phyloP scores from a whole-genome alignment of 176 grass and related monocot genomes.

The Chrysopogon serrulatus region DNA sequence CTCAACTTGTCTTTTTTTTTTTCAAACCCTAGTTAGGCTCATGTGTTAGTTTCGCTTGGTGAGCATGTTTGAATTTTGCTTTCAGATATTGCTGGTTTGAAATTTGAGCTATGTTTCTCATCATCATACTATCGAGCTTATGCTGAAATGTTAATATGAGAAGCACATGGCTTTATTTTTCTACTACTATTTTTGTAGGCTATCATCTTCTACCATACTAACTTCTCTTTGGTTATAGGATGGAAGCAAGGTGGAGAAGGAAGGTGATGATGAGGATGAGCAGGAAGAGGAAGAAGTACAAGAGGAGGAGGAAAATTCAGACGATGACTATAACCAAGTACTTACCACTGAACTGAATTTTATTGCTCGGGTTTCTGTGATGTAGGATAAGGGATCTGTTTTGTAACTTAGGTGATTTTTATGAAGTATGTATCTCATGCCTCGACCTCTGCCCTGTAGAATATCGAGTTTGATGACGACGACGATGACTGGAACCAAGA shows the following conservation, averaged over 20 bases:
- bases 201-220: background rate
- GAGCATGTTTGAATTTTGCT: background rate
- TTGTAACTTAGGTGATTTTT: background rate
- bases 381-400: background rate
- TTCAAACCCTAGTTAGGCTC: background rate
- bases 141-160: background rate
- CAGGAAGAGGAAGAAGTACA: slow-evolving; percentile 19
- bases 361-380: background rate
- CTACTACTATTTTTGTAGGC: background rate
- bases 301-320: slow-evolving; percentile 37
- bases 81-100: background rate
- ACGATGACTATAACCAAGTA: slow-evolving; percentile 43
- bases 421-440: background rate
- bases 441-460: slow-evolving; percentile 12
- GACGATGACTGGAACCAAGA: slow-evolving; percentile 52
- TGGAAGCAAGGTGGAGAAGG: slow-evolving; percentile 39
- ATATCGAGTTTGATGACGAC: slow-evolving; percentile 44
- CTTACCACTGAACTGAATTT: background rate
- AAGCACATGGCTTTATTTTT: background rate
- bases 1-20: background rate
- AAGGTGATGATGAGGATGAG: slow-evolving; percentile 32
- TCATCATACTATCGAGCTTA: background rate
- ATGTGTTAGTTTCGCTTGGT: background rate
- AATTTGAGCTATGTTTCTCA: background rate
- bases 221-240: slow-evolving; percentile 21